Evolutionary conservation across 2,329 filamentous ascomycete genomes (phyloP), one percentile per base, ranked within the genome.

Genomic region (Trichoderma aggressivum): DNA sequence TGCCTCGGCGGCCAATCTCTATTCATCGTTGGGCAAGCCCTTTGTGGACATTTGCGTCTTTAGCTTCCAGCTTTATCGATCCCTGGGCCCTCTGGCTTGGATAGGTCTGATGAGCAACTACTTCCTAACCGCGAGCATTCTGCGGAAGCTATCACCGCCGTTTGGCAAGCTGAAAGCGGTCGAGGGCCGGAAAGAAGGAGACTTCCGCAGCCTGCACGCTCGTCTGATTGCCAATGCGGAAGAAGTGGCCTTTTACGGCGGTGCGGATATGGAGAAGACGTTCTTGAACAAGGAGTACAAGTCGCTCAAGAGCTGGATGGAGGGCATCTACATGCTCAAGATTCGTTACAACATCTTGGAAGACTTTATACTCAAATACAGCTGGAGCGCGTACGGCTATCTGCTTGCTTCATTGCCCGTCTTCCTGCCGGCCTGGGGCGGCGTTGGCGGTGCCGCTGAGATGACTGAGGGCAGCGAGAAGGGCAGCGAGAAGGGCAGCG

Each of bases 271-370:
- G 84, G 96, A 99, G 81, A 96, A 96, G 82, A 90, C 92, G 3
- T 97, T 98, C 80, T 85, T 99, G 11, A 94, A 97, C 77, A 91
- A 90, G 77, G 94, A 97, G 76, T 99, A 98, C 84, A 93, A 91
- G 80, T 96, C 95, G 60, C 86, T 99, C 32, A 96, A 96, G 81
- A 91, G 89, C 74, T 98, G 94, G 93, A 98, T 99, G 95, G 96
- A 99, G 80, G 92, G 93, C 58, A 98, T 99, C 74, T 99, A 99
- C 82, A 94, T 94, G 81, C 90, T 98, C 75, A 98, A 98, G 82
- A 97, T 99, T 75, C 91, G 94, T 18, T 99, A 99, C 84, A 99
- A 98, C 80, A 99, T 99, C 84, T 89, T 99, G 0, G 96, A 99
- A 79, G 96, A 99, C 80, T 97, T 99, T 77, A 94, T 99, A 62